These are phyloP conservation scores for Trichoderma sp. DNA, from an alignment of 2,329 filamentous ascomycete species.

Conservation along the genomic window DNA sequence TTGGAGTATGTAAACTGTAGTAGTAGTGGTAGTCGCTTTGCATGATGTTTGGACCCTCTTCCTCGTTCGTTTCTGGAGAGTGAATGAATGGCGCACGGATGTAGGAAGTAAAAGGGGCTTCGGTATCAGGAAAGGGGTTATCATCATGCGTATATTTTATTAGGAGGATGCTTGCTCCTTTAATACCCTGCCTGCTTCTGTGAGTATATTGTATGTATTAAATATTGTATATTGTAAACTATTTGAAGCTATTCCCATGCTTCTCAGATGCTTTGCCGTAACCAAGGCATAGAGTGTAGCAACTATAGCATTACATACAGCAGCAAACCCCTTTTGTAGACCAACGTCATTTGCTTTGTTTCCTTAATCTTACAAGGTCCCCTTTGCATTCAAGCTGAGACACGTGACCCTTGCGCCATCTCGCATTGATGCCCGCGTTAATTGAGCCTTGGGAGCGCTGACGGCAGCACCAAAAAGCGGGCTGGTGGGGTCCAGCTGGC, in stretches of 20 bases:
- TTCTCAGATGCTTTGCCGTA: not conserved
- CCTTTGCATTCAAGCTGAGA: not conserved
- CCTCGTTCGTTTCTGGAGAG: not conserved
- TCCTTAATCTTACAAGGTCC: not conserved
- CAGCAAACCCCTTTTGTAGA: not conserved
- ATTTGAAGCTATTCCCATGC: not conserved
- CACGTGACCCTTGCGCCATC: constrained; percentile 12
- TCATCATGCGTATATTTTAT: not conserved
- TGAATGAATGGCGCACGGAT: not conserved
- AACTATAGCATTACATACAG: no score
- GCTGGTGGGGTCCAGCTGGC: constrained; percentile 5
- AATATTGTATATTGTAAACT: not conserved
- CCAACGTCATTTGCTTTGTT: not conserved
- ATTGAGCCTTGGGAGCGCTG: not conserved
- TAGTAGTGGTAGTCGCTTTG: not conserved
- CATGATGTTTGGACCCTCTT: no score
- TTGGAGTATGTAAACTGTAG: not conserved
- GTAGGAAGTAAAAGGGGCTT: not conserved
- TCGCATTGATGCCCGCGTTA: not conserved
- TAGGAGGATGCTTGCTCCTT: not conserved
- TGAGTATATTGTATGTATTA: not conserved
- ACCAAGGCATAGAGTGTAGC: not conserved
- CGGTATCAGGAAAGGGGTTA: not conserved
- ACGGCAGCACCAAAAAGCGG: constrained; percentile 5
- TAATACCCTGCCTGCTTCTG: not conserved